Conservation (phyloP, 2,329 filamentous ascomycete species). For the Biscogniauxia sp. region DNA sequence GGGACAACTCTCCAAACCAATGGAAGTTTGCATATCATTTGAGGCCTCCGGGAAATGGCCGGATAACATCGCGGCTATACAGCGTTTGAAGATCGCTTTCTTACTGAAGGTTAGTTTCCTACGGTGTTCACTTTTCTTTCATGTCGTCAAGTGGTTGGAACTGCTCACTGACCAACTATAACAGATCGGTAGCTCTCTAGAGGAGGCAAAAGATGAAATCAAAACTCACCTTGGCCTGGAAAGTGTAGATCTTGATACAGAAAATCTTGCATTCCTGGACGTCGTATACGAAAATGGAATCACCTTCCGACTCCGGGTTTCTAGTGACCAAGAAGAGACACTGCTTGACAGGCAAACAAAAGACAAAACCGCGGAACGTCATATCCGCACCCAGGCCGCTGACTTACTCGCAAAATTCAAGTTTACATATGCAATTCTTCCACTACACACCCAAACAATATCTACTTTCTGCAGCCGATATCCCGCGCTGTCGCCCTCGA, state of each 20-base stretch:
- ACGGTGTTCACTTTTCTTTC: not conserved
- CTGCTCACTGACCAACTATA: not conserved
- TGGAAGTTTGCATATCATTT: conserved; percentile 83
- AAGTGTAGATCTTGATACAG: conserved; percentile 63
- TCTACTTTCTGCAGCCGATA: conserved; percentile 77
- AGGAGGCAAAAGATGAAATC: conserved; percentile 57
- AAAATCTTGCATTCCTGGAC: conserved; percentile 82
- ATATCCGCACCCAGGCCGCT: conserved; percentile 66
- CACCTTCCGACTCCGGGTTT: conserved; percentile 80
- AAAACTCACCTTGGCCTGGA: conserved; percentile 76
- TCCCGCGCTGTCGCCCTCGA: conserved; percentile 74
- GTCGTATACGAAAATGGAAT: conserved; percentile 70
- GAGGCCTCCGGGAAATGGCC: conserved; percentile 94
- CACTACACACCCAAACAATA: conserved; percentile 79
- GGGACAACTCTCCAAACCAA: conserved; percentile 50
- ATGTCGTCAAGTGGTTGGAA: too few species aligned
- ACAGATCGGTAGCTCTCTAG: conserved; percentile 65
- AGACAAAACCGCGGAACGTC: conserved; percentile 66
- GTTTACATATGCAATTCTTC: conserved; percentile 67
- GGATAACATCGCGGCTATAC: conserved; percentile 85
- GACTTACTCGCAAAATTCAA: conserved; percentile 68
- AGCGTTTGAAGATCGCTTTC: conserved; percentile 91
- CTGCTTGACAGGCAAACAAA: conserved; percentile 77
- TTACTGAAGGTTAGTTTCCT: conserved; percentile 55
- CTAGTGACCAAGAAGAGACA: conserved; percentile 81